These are phyloP conservation scores for Microbotryum intermedium DNA, from an alignment of 1,284 basidiomycete genomes.

Conservation along the genomic window DNA sequence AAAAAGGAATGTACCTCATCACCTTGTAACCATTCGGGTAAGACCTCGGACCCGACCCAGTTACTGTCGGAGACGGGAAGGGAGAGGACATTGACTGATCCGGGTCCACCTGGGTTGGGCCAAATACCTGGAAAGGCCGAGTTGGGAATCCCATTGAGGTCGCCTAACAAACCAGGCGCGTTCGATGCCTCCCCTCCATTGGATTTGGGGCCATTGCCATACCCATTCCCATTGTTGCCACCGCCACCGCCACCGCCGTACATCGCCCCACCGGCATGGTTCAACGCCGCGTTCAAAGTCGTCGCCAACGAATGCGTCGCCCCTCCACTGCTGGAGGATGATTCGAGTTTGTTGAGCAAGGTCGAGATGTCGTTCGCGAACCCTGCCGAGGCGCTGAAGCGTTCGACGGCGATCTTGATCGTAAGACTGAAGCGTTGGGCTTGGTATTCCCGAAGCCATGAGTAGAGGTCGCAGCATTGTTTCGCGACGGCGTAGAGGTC, in stretches of 20 bases:
- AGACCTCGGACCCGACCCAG: conserved; percentile 4
- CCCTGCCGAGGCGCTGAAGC: not conserved
- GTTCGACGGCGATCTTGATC: conserved; percentile 5
- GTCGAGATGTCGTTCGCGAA: not conserved
- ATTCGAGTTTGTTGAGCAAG: not conserved
- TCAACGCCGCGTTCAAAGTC: too few species aligned
- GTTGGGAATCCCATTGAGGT: not conserved
- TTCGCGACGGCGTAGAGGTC: not conserved
- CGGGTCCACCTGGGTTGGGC: not conserved
- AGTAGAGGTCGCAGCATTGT: not conserved
- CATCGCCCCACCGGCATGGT: too few species aligned
- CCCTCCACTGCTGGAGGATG: not conserved
- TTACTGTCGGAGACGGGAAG: conserved; percentile 2
- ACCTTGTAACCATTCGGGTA: conserved; percentile 4
- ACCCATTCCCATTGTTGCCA: not conserved
- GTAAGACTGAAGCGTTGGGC: conserved; percentile 12
- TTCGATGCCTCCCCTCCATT: not conserved
- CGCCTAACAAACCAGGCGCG: too few species aligned
- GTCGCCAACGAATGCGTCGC: not conserved
- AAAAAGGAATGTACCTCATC: too few species aligned
- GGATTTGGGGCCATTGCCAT: not conserved
- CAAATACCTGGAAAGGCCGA: not conserved
- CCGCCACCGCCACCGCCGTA: not conserved
- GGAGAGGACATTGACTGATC: not conserved
- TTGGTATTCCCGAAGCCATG: not conserved